Conservation (phyloP, 2,329 filamentous ascomycete species). For the Dendryphion nanum region DNA sequence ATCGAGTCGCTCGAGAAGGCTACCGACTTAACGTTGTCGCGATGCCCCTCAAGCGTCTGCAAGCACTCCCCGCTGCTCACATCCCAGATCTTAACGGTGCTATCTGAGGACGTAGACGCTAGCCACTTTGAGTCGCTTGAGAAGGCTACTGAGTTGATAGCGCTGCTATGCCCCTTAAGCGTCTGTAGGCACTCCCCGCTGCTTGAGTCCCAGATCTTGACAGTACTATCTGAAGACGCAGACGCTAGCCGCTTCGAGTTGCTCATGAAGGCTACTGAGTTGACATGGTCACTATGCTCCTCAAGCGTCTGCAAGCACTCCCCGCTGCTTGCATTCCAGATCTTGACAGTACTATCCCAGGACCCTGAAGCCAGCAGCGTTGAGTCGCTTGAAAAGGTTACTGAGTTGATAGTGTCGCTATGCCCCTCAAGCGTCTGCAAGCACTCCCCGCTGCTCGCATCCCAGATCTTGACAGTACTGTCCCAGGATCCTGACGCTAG, state of each 20-base stretch:
- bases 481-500: neutral
- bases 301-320: slow-evolving; percentile 7
- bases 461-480: neutral
- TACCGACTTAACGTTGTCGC: slow-evolving; percentile 8
- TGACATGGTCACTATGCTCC: too few relatives aligned
- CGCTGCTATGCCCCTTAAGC: slow-evolving; percentile 89
- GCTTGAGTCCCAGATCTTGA: slow-evolving; percentile 96
- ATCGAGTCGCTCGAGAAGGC: slow-evolving; percentile 19
- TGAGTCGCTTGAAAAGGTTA: neutral
- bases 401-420: neutral
- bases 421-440: slow-evolving; percentile 5
- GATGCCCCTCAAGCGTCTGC: slow-evolving; percentile 16
- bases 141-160: slow-evolving; percentile 98
- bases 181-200: slow-evolving; percentile 86
- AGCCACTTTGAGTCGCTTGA: slow-evolving; percentile 97
- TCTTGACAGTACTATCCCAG: neutral
- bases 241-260: slow-evolving; percentile 89
- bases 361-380: neutral
- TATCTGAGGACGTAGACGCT: slow-evolving; percentile 91
- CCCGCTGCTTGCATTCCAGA: slow-evolving; percentile 1
- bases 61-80: slow-evolving; percentile 84
- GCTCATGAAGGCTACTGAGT: too few relatives aligned
- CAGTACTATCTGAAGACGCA: slow-evolving; percentile 89
- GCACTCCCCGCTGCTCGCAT: neutral
- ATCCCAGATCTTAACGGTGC: slow-evolving; percentile 98